Evolutionary conservation across 1,284 basidiomycete species (phyloP), one percentile per base, ranked within the genome.

Genomic region (Pascua guehoae): DNA sequence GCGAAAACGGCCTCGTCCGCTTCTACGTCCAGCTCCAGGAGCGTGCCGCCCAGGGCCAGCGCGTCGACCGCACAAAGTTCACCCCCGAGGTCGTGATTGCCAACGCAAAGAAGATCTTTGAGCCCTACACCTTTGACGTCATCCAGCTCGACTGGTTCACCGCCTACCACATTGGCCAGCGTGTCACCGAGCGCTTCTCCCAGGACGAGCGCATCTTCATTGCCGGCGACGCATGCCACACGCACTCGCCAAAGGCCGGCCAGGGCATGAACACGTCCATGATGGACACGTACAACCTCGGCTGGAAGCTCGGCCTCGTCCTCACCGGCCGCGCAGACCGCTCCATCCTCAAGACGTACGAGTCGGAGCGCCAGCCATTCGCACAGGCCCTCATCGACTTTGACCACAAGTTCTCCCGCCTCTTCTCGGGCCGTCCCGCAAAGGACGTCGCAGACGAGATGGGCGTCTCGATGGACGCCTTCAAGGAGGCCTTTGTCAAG

Each of bases 221-320:
- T 42, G 72, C 69, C 18, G 73, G 73, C n/a, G 73, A 72, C 54
- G 68, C 69, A 5, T 65, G 64, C 60, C 71, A 74, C 57, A 71
- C 70, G 8, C 71, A 72, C 57, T 68, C 65, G 10, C 68, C 70
- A 43, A 70, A 68, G 47, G 69, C 69, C 16, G 73, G 69, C 32
- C 73, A 75, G 60, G 71, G 71, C 41, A 67, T 73, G 66, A 72
- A 73, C 62, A 68, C 69, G 36, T 69, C 65, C 32, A 63, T 70
- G 57, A 63, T 64, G 57, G 69, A 71, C 60, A 58, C 66, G 1
- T 61, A 60, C 57, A 74, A 74, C 63, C 69, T 83, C 16, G 78
- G 73, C 5, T 82, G 81, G 81, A 83, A 83, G 64, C 70, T 82
- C 16, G 78, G 79, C 7, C 68, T 81, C 12, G 79, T 80, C 3